These are phyloP conservation scores for Westerdykella sp. DNA, from an alignment of 2,329 filamentous ascomycete species.

Conservation along the genomic window DNA sequence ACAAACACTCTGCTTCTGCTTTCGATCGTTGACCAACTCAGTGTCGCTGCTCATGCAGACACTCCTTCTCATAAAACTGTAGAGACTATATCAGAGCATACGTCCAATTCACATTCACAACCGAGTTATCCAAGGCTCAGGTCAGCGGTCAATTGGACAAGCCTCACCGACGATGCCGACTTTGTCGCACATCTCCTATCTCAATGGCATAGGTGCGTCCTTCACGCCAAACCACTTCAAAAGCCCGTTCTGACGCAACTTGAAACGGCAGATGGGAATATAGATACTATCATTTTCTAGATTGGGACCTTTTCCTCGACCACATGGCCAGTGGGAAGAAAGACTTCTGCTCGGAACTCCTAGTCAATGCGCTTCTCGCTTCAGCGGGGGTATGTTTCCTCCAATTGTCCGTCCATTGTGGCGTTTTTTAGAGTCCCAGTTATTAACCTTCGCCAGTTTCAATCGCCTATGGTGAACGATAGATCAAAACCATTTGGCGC, in stretches of 20 bases:
- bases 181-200: slow-evolving; percentile 20
- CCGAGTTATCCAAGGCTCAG: slow-evolving; percentile 15
- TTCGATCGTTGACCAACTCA: too few relatives aligned
- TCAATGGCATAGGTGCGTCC: slow-evolving; percentile 14
- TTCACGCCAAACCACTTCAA: not conserved
- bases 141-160: slow-evolving; percentile 20
- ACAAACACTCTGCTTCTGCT: too few relatives aligned
- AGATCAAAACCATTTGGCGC: slow-evolving; percentile 23
- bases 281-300: slow-evolving; percentile 25
- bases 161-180: slow-evolving; percentile 13
- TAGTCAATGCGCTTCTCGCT: slow-evolving; percentile 27
- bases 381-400: slow-evolving; percentile 18
- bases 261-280: slow-evolving; percentile 13
- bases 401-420: not conserved
- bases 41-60: too few relatives aligned
- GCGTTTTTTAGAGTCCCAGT: not conserved
- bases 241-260: not conserved
- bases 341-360: slow-evolving; percentile 26
- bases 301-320: slow-evolving; percentile 27
- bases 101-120: not conserved
- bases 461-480: slow-evolving; percentile 20
- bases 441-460: slow-evolving; percentile 13
- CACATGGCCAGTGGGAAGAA: slow-evolving; percentile 18
- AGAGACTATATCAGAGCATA: not conserved
- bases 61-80: too few relatives aligned